These are phyloP conservation scores for Hyaloscypha bicolor DNA, from an alignment of 495 filamentous ascomycete genomes.

Conservation along the genomic window DNA sequence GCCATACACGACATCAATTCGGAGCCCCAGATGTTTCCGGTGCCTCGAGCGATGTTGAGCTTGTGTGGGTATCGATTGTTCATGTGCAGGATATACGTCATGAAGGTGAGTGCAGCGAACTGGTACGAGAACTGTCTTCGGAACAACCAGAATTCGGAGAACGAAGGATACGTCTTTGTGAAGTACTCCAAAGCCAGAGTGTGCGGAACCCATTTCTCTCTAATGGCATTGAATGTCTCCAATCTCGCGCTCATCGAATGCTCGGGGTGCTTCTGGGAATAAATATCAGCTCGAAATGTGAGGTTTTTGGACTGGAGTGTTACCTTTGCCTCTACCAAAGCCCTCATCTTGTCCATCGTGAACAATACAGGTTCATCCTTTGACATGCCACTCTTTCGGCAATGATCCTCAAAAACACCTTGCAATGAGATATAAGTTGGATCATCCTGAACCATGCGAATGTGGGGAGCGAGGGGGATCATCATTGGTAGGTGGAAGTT, in stretches of 20 bases:
- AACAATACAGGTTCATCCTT: slow-evolving; percentile 96
- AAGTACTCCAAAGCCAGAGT: slow-evolving; percentile 86
- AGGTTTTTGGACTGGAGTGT: neutral
- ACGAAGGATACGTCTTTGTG: slow-evolving; percentile 84
- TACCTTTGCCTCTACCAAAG: slow-evolving; percentile 67
- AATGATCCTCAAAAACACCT: slow-evolving; percentile 93
- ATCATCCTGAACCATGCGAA: slow-evolving; percentile 93
- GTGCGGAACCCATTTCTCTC: slow-evolving; percentile 84
- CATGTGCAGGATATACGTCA: slow-evolving; percentile 98
- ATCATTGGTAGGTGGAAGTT: slow-evolving; percentile 95
- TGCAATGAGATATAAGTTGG: slow-evolving; percentile 92
- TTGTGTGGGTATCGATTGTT: slow-evolving; percentile 93
- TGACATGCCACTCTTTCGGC: slow-evolving; percentile 76
- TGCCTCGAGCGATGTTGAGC: slow-evolving; percentile 83
- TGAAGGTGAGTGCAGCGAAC: slow-evolving; percentile 93
- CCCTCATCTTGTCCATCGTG: slow-evolving; percentile 89
- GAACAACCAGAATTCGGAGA: slow-evolving; percentile 97
- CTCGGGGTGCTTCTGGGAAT: slow-evolving; percentile 60
- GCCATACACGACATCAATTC: slow-evolving; percentile 89
- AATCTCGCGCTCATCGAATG: slow-evolving; percentile 63
- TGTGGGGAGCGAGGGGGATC: slow-evolving; percentile 89
- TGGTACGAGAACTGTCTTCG: slow-evolving; percentile 94
- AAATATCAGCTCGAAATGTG: slow-evolving; percentile 17
- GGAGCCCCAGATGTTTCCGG: slow-evolving; percentile 94
- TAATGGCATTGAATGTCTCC: slow-evolving; percentile 88